Conservation (phyloP, 345 rosid species). For the Ricinus communis region DNA sequence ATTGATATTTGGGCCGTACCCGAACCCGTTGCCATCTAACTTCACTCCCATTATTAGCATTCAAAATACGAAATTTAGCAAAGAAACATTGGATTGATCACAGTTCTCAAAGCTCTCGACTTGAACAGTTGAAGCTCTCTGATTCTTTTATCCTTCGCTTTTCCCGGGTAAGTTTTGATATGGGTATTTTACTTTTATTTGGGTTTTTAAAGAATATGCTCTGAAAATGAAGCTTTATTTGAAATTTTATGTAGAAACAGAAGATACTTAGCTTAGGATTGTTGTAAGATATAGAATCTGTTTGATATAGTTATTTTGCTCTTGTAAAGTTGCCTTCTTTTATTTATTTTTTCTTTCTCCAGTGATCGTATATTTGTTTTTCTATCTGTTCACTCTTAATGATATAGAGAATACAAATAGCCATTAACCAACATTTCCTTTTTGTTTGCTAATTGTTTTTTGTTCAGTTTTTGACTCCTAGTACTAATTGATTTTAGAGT, state of each 20-base stretch:
- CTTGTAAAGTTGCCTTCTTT: not conserved
- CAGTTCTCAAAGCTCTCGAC: not conserved
- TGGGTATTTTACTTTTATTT: not conserved
- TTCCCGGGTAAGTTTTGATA: not conserved
- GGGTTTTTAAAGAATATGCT: not conserved
- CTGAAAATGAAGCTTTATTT: not conserved
- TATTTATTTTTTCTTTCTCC: not conserved
- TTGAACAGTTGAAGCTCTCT: not conserved
- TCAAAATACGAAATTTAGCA: not conserved
- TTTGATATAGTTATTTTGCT: not conserved
- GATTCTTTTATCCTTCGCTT: not conserved
- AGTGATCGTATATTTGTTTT: not conserved
- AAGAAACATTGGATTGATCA: constrained; percentile 8
- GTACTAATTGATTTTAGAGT: not conserved
- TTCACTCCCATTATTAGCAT: not conserved
- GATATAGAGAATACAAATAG: not conserved
- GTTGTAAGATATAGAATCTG: not conserved
- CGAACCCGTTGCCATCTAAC: not conserved
- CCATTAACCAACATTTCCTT: not conserved
- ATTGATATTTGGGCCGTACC: not conserved
- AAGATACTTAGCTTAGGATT: not conserved
- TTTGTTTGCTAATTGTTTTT: constrained; percentile 2
- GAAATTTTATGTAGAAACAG: not conserved
- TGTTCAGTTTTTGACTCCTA: not conserved
- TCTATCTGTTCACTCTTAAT: not conserved